Base-by-base conservation (phyloP, 2,329 filamentous ascomycete genomes). In the Westerdykella ornata region DNA sequence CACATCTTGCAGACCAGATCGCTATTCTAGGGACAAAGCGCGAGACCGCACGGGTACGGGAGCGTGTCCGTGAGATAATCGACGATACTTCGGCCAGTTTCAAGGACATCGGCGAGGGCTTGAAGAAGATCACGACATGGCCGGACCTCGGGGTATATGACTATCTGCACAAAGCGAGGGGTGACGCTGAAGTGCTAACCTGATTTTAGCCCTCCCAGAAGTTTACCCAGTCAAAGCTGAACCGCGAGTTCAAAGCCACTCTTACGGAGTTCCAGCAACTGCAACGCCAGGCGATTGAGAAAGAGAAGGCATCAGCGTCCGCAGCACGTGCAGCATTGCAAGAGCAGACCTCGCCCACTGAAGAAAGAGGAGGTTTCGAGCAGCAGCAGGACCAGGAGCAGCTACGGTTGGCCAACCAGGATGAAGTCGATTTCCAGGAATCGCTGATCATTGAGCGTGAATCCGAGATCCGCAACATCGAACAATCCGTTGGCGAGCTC, bases 341-440 rank as follows among this genome's bases (percentile, higher is more conserved):
- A 31, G 75, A 81, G 15, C 69, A 75, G 8, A 40, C 59, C 45
- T 46, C 60, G 43, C 45, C 67, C 57, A 51, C 68, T 66, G 41
- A 55, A 42, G 56, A 59, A 47, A 73, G 75, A 36, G 76, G 80
- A 48, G 71, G 74, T 42, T 75, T 80, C 35, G 74, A 80, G 49
- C 81, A 85, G 59, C 76, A 84, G 41, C 68, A 90, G 56, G 65
- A 72, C 51, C 67, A 72, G 47, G 82, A 92, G 53, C 79, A 89
- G 53, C 73, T 85, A 11, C 85, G 87, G 42, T 75, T 97, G 7
- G 92, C 89, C 1, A 78, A 87, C 19, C 92, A 98, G 65, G 84
- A 88, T 54, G 94, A 98, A 61, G 92, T 98, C 33, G 90, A 98
- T 63, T 98, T 96, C 71, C 92, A 98, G 62, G 92, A 98, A 54